A percentile compares a stretch with the other conserved stretches of the same genome.
Conservation (phyloP, 345 rosid species). For the Euphorbia tirucalli region DNA sequence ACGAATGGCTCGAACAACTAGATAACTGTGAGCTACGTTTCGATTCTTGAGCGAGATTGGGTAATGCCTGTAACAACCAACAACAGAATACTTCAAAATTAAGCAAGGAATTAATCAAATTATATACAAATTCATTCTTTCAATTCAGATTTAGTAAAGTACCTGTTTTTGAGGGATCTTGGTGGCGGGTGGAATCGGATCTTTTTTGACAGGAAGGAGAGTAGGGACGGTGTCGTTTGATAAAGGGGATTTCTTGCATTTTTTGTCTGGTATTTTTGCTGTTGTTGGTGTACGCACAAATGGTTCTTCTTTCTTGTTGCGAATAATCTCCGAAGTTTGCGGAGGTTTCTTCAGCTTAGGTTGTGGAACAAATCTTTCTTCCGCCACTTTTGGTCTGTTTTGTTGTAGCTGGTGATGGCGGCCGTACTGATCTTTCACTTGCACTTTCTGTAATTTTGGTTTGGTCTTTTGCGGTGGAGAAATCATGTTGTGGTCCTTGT, state of each 20-base stretch:
- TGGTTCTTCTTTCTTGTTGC: conserved; percentile 64
- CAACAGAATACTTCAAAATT: not conserved
- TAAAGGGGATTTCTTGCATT: conserved; percentile 51
- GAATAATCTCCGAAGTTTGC: conserved; percentile 34
- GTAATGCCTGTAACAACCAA: conserved; percentile 19
- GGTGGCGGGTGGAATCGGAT: conserved; percentile 55
- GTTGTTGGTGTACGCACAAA: conserved; percentile 46
- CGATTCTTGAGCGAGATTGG: conserved; percentile 34
- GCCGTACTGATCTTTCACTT: not conserved
- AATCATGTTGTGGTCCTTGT: conserved; percentile 19
- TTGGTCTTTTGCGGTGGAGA: conserved; percentile 18
- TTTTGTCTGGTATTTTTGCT: conserved; percentile 50
- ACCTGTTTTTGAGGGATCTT: conserved; percentile 62
- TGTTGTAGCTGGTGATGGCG: not conserved
- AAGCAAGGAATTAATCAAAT: conserved; percentile 4
- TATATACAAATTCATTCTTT: no score
- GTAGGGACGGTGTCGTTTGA: conserved; percentile 48
- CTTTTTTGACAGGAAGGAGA: conserved; percentile 70
- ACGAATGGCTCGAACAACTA: conserved; percentile 57
- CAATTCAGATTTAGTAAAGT: no score
- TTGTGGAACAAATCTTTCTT: conserved; percentile 19
- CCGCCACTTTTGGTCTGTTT: conserved; percentile 14
- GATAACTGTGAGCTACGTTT: conserved; percentile 54
- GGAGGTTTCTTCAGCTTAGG: conserved; percentile 39
- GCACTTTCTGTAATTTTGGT: not conserved